Evolutionary conservation across 2,329 filamentous ascomycete genomes (phyloP).

Genomic region (Beauveria sp.): DNA sequence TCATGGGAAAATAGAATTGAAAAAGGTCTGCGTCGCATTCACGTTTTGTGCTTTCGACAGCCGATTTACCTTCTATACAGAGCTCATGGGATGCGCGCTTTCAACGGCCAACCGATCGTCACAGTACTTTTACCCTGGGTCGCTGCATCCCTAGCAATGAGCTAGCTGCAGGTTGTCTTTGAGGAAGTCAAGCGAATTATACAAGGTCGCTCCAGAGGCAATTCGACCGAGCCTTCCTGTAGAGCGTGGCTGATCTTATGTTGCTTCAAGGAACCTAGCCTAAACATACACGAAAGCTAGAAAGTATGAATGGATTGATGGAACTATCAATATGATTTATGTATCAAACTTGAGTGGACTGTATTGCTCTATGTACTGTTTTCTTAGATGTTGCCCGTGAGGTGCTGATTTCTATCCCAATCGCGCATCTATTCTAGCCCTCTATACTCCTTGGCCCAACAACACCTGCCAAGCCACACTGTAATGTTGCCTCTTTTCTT

Average conservation of each 20-base stretch:
- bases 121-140: conserved; percentile 26
- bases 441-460: background rate
- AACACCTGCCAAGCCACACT: background rate
- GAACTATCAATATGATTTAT: background rate
- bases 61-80: conserved; percentile 17
- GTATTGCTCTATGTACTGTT: background rate
- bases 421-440: background rate
- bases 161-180: conserved; percentile 16
- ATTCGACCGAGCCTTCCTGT: conserved; percentile 12
- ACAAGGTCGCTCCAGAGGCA: conserved; percentile 5
- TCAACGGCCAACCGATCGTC: conserved; percentile 25
- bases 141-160: conserved; percentile 20
- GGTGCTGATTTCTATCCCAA: background rate
- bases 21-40: conserved; percentile 23
- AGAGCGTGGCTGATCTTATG: conserved; percentile 5
- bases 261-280: background rate
- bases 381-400: background rate
- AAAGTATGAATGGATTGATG: background rate
- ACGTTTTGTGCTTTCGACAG: conserved; percentile 13
- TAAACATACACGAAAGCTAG: background rate
- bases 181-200: conserved; percentile 8
- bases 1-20: conserved; percentile 23
- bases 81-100: conserved; percentile 28
- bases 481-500: no score
- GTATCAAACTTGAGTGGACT: background rate